Base-by-base conservation (phyloP, 768 basidiomycete genomes). In the Amanita muscaria region DNA sequence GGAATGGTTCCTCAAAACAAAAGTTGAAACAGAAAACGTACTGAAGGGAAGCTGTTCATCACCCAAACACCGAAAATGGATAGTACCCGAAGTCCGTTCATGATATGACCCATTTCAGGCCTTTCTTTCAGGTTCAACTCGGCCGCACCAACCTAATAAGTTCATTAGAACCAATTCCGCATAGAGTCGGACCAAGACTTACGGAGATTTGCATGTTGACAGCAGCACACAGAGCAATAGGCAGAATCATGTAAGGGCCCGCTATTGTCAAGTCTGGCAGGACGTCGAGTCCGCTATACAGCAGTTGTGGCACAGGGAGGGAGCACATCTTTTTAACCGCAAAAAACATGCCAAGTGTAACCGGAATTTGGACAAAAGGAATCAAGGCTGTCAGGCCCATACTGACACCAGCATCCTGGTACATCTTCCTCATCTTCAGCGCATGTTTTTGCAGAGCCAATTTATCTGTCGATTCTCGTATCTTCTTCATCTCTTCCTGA, bases 341-440 rank as follows among this genome's bases (percentile, higher is more conserved):
- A 52, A 90, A 82, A 73, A 98, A 98, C 65, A 88, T 64, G 11
- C 82, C 80, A 24, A 96, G 63, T 36, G 84, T 81, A 33, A 90
- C 68, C 1, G 88, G 79, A 16, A 90, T 58, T 61, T 94, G 91
- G 1, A 83, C 53, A 44, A 91, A 48, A 0, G 65, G 61, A 15
- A 64, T 65, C 12, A 77, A 40, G n/a, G 83, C 49, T 50, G 79
- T 65, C 31, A 70, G 67, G 11, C 65, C 49, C 46, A 85, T 71
- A 52, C 71, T 77, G 37, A 88, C 79, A 19, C 82, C 79, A 6
- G 85, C 74, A 43, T 80, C 72, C 47, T 69, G 60, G 57, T 85
- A 79, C 25, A 91, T 61, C 57, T 53, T 68, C 40, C 68, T 68
- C 51, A 80, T 65, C 49, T 76, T 71, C 30, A 72, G 54, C 41